phyloP scores from a whole-genome alignment of 2,329 filamentous ascomycete species.

The Phyllosticta capitalensis region DNA sequence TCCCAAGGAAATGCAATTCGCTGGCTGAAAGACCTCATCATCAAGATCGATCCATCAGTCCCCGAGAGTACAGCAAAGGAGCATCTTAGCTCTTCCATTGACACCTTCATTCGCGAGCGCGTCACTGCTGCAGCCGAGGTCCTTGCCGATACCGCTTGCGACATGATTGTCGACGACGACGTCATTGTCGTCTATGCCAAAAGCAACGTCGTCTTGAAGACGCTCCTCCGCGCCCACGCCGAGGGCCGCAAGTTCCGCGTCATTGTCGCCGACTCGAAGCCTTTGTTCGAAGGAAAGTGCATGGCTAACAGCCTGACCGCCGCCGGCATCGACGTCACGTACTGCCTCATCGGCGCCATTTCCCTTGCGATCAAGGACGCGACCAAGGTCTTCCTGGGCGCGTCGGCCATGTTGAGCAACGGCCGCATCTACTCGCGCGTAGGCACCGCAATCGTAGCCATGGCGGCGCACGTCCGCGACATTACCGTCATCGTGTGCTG shows the following conservation, averaged over 20 bases:
- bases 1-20: constrained; percentile 96
- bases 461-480: constrained; percentile 65
- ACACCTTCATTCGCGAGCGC: constrained; percentile 82
- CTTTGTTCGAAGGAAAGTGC: constrained; percentile 59
- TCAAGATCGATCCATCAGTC: constrained; percentile 77
- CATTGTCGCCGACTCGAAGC: constrained; percentile 70
- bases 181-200: constrained; percentile 81
- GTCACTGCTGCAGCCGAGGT: constrained; percentile 79
- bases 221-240: constrained; percentile 61
- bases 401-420: constrained; percentile 93
- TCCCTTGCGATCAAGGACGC: constrained; percentile 62
- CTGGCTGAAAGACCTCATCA: constrained; percentile 86
- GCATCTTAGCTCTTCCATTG: constrained; percentile 68
- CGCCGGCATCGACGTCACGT: constrained; percentile 67
- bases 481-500: constrained; percentile 82
- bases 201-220: constrained; percentile 75
- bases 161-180: constrained; percentile 69
- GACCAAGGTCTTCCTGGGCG: constrained; percentile 71
- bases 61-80: constrained; percentile 76
- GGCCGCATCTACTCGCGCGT: constrained; percentile 80
- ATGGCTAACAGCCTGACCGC: constrained; percentile 62
- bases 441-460: constrained; percentile 78
- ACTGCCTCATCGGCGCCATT: constrained; percentile 70
- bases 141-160: constrained; percentile 66
- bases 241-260: constrained; percentile 70